phyloP scores from a whole-genome alignment of 2,329 filamentous ascomycete genomes.

The Pseudogymnoascus sp. region DNA sequence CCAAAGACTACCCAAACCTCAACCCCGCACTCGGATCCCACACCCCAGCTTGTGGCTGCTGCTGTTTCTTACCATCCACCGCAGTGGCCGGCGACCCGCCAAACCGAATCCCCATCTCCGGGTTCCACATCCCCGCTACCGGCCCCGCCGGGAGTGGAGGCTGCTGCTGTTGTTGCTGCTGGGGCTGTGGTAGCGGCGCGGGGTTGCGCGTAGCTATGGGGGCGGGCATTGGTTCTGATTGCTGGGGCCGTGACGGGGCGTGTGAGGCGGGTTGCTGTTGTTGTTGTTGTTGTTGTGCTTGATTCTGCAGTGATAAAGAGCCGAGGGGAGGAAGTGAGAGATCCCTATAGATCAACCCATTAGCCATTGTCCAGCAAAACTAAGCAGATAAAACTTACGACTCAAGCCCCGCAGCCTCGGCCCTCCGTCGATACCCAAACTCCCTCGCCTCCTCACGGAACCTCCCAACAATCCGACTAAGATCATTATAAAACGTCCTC shows the following conservation, averaged over 20 bases:
- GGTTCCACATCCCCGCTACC: constrained; percentile 62
- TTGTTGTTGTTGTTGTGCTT: constrained; percentile 20
- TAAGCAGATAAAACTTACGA: constrained; percentile 42
- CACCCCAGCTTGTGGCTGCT: constrained; percentile 11
- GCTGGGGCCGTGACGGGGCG: constrained; percentile 15
- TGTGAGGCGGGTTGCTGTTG: background rate
- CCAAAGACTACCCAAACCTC: constrained; percentile 21
- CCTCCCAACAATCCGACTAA: constrained; percentile 75
- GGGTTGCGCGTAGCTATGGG: background rate
- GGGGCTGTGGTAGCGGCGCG: constrained; percentile 11
- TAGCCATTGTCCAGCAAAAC: background rate
- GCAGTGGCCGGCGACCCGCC: constrained; percentile 35
- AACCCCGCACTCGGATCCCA: constrained; percentile 26
- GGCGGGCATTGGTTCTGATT: constrained; percentile 24
- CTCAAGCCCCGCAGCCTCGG: constrained; percentile 73
- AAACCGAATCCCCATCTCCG: constrained; percentile 75
- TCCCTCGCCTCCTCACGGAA: constrained; percentile 74
- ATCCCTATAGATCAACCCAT: constrained; percentile 22
- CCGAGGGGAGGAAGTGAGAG: constrained; percentile 13
- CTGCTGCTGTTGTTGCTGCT: constrained; percentile 26
- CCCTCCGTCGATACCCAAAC: constrained; percentile 73
- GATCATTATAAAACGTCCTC: constrained; percentile 93
- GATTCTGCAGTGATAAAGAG: constrained; percentile 17
- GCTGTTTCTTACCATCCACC: background rate
- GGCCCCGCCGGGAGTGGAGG: constrained; percentile 32